Percentiles rank a stretch among this genome's conserved stretches.
Conservation (phyloP, 805 yeast species). For the Lachancea mirantina region DNA sequence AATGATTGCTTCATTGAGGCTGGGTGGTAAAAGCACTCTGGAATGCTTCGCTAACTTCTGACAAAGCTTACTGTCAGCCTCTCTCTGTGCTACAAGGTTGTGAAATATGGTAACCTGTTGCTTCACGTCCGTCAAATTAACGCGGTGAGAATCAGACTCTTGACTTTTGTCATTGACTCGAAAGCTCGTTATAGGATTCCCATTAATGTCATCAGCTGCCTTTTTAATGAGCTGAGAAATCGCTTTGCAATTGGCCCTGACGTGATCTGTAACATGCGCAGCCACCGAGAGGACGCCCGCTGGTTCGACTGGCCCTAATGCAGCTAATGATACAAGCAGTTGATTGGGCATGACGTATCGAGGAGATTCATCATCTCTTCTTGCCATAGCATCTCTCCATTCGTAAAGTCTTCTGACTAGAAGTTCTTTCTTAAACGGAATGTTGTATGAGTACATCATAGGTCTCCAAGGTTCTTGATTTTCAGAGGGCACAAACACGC, state of each 20-base stretch:
- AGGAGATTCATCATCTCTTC: conserved; percentile 74
- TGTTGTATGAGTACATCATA: conserved; percentile 56
- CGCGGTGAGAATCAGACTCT: no score
- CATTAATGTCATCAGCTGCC: conserved; percentile 24
- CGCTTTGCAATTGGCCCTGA: conserved; percentile 50
- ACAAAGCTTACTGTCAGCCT: no score
- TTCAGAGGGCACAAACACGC: conserved; percentile 45
- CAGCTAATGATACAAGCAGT: conserved; percentile 53
- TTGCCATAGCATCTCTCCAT: conserved; percentile 81
- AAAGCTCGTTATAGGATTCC: no score
- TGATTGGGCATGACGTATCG: conserved; percentile 81
- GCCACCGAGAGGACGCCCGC: conserved; percentile 45
- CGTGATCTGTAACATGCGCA: conserved; percentile 43
- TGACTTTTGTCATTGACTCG: no score
- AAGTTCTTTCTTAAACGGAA: conserved; percentile 46
- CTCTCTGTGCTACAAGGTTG: no score
- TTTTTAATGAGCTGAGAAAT: conserved; percentile 51
- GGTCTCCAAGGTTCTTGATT: conserved; percentile 60
- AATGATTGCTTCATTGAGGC: no score
- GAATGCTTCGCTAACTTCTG: no score
- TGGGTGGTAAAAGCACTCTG: no score
- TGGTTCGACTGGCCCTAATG: conserved; percentile 50
- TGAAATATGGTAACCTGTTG: no score
- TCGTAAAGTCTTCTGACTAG: conserved; percentile 55
- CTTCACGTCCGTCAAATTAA: no score